phyloP scores from a whole-genome alignment of 441 rosid species.

The Syzygium malaccense region DNA sequence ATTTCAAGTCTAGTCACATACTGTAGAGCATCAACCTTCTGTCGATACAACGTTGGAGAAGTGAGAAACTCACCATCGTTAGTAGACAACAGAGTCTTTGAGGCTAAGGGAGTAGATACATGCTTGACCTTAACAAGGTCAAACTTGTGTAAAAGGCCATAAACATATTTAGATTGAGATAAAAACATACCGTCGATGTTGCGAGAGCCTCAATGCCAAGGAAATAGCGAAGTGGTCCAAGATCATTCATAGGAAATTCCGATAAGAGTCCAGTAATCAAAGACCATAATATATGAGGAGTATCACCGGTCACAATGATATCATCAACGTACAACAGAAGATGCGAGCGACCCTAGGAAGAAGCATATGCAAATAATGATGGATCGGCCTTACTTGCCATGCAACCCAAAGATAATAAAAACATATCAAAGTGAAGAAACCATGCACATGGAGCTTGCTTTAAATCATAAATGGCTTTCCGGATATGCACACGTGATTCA shows the following conservation, averaged over 20 bases:
- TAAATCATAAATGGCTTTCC: neutral
- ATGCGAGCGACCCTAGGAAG: neutral
- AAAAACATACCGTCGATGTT: neutral
- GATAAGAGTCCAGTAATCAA: rapidly evolving
- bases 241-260: neutral
- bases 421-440: neutral
- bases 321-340: neutral
- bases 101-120: neutral
- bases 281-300: neutral
- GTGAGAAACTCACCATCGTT: neutral
- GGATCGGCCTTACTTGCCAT: neutral
- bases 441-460: neutral
- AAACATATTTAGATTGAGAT: neutral
- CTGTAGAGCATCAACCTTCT: neutral
- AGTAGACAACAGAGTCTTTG: neutral
- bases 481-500: neutral
- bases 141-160: neutral
- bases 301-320: neutral
- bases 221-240: neutral
- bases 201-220: neutral
- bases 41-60: neutral
- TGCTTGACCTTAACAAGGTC: rapidly evolving
- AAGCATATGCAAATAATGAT: neutral
- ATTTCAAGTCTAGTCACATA: neutral
- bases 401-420: neutral